A percentile compares a stretch with the other conserved stretches of the same genome.
Conservation (phyloP, 2,329 filamentous ascomycete genomes). For the Orbilia ellipsospora region DNA sequence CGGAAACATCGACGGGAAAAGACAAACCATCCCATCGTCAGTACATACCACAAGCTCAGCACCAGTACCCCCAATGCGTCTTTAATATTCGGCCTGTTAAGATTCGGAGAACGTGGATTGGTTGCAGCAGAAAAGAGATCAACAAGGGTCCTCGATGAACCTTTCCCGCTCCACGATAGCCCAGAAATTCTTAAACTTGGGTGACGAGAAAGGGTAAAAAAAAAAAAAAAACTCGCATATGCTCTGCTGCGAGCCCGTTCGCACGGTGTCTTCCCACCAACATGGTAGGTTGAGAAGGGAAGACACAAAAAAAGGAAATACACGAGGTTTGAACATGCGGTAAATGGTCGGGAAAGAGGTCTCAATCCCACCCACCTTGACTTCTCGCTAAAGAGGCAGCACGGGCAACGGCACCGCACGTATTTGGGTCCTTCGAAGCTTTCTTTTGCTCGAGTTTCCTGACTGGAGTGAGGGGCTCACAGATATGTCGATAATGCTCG, state of each 20-base stretch:
- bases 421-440: slow-evolving; percentile 15
- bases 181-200: slow-evolving; percentile 54
- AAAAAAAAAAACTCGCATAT: slow-evolving; percentile 45
- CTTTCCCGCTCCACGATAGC: slow-evolving; percentile 55
- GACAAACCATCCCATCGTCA: slow-evolving; percentile 50
- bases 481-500: slow-evolving; percentile 26
- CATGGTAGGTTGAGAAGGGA: slow-evolving; percentile 46
- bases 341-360: slow-evolving; percentile 38
- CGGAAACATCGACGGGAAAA: slow-evolving; percentile 10
- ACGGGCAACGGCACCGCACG: slow-evolving; percentile 38
- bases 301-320: slow-evolving; percentile 12
- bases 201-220: slow-evolving; percentile 47
- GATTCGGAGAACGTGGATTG: slow-evolving; percentile 54
- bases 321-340: slow-evolving; percentile 19
- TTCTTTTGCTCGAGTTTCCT: slow-evolving; percentile 31
- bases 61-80: slow-evolving; percentile 46
- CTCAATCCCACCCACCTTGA: slow-evolving; percentile 26
- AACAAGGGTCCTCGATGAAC: slow-evolving; percentile 55
- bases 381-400: slow-evolving; percentile 41
- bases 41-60: slow-evolving; percentile 11
- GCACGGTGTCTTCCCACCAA: slow-evolving; percentile 54
- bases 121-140: slow-evolving; percentile 50
- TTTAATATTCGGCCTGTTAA: slow-evolving; percentile 44
- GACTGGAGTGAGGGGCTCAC: slow-evolving; percentile 33
- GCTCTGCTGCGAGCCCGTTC: slow-evolving; percentile 44